These are phyloP conservation scores for Penicillium decumbens DNA, from an alignment of 2,329 filamentous ascomycete genomes.

Conservation along the genomic window DNA sequence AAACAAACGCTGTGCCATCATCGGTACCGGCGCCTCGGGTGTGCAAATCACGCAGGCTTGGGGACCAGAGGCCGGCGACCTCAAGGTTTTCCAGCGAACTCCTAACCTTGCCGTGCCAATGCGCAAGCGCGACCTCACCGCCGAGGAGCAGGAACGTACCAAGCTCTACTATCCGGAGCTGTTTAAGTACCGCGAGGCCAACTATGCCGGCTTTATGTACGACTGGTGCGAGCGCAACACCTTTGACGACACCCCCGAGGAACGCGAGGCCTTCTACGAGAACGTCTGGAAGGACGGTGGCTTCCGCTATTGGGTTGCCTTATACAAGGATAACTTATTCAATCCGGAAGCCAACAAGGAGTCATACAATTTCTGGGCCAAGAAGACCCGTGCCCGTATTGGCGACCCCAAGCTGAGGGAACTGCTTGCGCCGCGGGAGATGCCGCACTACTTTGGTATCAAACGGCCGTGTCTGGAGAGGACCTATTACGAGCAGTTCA, in stretches of 20 bases:
- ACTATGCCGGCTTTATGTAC: conserved; percentile 58
- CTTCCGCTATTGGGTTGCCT: conserved; percentile 52
- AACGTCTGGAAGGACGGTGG: conserved; percentile 50
- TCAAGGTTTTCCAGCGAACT: conserved; percentile 62
- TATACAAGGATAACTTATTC: conserved; percentile 52
- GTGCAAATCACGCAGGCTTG: conserved; percentile 58
- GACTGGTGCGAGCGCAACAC: conserved; percentile 53
- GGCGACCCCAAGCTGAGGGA: conserved; percentile 48
- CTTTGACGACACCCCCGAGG: conserved; percentile 51
- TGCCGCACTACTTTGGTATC: conserved; percentile 53
- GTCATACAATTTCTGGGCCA: conserved; percentile 54
- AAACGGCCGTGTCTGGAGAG: conserved; percentile 50
- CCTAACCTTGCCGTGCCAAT: conserved; percentile 63
- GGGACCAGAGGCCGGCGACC: conserved; percentile 48
- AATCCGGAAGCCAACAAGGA: conserved; percentile 50
- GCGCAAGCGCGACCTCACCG: conserved; percentile 48
- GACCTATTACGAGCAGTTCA: conserved; percentile 49
- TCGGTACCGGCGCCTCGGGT: conserved; percentile 54
- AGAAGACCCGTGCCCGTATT: conserved; percentile 50
- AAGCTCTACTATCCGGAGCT: conserved; percentile 49
- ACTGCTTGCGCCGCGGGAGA: conserved; percentile 50
- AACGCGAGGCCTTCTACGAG: conserved; percentile 50
- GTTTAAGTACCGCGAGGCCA: conserved; percentile 51
- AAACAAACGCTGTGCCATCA: conserved; percentile 49
- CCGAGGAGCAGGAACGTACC: conserved; percentile 48